Conservation (phyloP, 164 flowering plant species). For the Chimonanthus salicifolius region DNA sequence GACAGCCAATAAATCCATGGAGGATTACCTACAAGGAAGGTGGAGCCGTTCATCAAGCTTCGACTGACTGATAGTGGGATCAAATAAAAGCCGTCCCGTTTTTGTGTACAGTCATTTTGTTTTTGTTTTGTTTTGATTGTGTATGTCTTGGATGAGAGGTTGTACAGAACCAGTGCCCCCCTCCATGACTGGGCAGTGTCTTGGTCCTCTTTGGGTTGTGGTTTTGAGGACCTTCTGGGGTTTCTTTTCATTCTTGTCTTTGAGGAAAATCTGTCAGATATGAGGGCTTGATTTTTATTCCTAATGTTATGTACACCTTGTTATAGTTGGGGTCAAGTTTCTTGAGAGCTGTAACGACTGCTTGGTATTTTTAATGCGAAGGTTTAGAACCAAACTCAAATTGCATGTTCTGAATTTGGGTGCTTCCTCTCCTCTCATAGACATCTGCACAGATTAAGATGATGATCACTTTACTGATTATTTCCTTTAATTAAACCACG, state of each 20-base stretch:
- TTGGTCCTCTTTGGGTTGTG: background rate
- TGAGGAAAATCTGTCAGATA: background rate
- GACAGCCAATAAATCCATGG: constrained; percentile 35
- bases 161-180: constrained; percentile 17
- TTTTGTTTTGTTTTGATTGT: background rate
- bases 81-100: background rate
- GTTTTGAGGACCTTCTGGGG: background rate
- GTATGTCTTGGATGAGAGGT: constrained; percentile 70
- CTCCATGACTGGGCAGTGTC: constrained; percentile 1
- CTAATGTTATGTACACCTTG: background rate
- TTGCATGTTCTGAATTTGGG: too few relatives aligned
- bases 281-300: background rate
- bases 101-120: constrained; percentile 11
- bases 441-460: too few relatives aligned
- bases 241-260: background rate
- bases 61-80: constrained; percentile 30
- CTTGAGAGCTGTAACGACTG: background rate
- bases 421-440: too few relatives aligned
- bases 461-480: too few relatives aligned
- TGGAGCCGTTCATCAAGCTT: constrained; percentile 93
- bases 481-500: too few relatives aligned
- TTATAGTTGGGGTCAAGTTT: background rate
- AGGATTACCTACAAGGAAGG: constrained; percentile 78
- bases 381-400: too few relatives aligned
- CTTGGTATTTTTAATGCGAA: too few relatives aligned